phyloP scores from a whole-genome alignment of 2,329 filamentous ascomycete species.

The Talaromyces sp. region DNA sequence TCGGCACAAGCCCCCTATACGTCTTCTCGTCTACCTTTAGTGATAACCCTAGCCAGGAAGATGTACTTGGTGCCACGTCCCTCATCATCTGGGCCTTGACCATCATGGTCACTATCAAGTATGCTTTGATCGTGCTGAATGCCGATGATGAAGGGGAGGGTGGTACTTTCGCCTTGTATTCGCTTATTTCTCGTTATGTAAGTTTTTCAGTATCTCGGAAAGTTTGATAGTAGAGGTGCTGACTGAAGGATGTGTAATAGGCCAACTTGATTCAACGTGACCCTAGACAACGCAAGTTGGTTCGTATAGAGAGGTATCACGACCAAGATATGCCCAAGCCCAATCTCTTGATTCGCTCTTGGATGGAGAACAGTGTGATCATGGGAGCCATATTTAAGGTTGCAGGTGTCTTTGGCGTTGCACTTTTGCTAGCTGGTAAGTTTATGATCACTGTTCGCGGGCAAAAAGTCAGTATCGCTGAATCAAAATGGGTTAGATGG shows the following conservation, averaged over 20 bases:
- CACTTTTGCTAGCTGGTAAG: conserved; percentile 52
- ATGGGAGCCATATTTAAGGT: conserved; percentile 51
- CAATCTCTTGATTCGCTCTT: conserved; percentile 45
- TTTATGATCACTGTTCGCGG: not conserved
- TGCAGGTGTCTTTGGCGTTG: conserved; percentile 55
- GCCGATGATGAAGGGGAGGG: conserved; percentile 60
- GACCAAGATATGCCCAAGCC: conserved; percentile 47
- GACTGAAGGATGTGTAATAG: conserved; percentile 28
- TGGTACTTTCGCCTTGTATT: conserved; percentile 57
- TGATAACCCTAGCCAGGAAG: conserved; percentile 43
- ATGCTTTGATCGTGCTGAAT: conserved; percentile 53
- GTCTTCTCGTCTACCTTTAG: conserved; percentile 57
- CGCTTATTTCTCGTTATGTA: conserved; percentile 54
- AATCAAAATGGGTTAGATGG: conserved; percentile 41
- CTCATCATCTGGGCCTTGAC: conserved; percentile 57
- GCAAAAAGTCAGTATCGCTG: not conserved
- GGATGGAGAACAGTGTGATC: conserved; percentile 49
- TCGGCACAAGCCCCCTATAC: conserved; percentile 59
- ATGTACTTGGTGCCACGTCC: conserved; percentile 55
- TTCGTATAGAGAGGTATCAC: conserved; percentile 49
- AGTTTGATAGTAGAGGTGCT: not conserved
- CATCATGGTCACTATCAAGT: conserved; percentile 59
- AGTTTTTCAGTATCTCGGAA: conserved; percentile 15
- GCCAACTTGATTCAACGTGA: conserved; percentile 55
- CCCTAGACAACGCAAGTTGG: conserved; percentile 48